These are phyloP conservation scores for Penicillium sp. DNA, from an alignment of 2,329 filamentous ascomycete genomes.

Conservation along the genomic window DNA sequence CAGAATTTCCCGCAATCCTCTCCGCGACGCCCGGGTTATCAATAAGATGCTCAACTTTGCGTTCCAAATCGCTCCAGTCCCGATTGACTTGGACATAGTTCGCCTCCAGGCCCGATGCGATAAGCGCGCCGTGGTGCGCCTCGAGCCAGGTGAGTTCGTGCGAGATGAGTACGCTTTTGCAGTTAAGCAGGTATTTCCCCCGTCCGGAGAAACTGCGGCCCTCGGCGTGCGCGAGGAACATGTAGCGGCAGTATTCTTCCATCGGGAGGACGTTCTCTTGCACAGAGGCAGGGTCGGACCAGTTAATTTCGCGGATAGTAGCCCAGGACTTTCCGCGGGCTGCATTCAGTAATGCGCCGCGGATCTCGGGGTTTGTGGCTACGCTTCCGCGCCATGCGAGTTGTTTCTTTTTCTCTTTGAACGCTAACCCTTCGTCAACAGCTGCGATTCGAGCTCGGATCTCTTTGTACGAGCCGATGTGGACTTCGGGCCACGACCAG, in stretches of 20 bases:
- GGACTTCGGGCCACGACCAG: constrained; percentile 58
- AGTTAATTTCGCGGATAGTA: constrained; percentile 49
- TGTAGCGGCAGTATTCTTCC: constrained; percentile 60
- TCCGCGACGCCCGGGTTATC: constrained; percentile 51
- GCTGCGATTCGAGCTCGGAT: constrained; percentile 44
- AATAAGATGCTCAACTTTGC: constrained; percentile 50
- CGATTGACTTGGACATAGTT: constrained; percentile 56
- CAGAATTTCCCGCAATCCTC: constrained; percentile 56
- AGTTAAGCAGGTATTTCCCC: constrained; percentile 60
- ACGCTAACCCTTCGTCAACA: constrained; percentile 33
- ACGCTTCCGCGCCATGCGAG: constrained; percentile 56
- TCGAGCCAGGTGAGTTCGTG: constrained; percentile 56
- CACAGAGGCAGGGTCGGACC: constrained; percentile 46
- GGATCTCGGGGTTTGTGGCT: constrained; percentile 43
- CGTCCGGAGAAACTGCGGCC: constrained; percentile 60
- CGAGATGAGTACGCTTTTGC: constrained; percentile 54
- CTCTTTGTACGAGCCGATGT: constrained; percentile 51
- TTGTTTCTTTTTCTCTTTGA: constrained; percentile 49
- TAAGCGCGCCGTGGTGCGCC: constrained; percentile 54
- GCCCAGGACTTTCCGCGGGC: constrained; percentile 52
- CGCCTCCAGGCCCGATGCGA: constrained; percentile 51
- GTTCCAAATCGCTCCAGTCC: constrained; percentile 62
- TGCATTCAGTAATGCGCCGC: constrained; percentile 45
- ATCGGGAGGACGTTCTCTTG: constrained; percentile 53
- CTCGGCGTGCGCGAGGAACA: constrained; percentile 60